phyloP scores from a whole-genome alignment of 2,329 filamentous ascomycete species.

The Pseudophaeomoniella oleicola region DNA sequence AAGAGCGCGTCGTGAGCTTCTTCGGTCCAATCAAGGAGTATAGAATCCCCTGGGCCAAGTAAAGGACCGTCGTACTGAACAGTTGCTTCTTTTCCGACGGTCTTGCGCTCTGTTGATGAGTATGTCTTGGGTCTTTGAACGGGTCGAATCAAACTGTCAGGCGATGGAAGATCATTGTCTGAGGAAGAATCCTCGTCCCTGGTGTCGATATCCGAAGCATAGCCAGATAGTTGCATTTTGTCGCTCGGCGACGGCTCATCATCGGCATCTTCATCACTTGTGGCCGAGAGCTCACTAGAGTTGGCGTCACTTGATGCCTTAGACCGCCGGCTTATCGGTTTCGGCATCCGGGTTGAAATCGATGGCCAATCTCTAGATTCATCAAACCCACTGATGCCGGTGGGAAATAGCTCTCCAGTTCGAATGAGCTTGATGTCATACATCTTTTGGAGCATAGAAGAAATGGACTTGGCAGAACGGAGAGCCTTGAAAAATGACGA shows the following conservation, averaged over 20 bases:
- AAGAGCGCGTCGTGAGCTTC: slow-evolving; percentile 61
- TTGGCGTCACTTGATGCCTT: slow-evolving; percentile 19
- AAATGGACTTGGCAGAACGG: slow-evolving; percentile 42
- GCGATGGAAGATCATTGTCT: slow-evolving; percentile 5
- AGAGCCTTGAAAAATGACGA: slow-evolving; percentile 24
- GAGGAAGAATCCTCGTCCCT: slow-evolving; percentile 5
- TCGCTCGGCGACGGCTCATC: slow-evolving; percentile 8
- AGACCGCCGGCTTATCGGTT: slow-evolving; percentile 4
- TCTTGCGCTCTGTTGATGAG: slow-evolving; percentile 21
- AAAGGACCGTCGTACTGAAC: slow-evolving; percentile 21
- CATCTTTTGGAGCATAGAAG: slow-evolving; percentile 49
- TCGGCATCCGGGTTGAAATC: slow-evolving; percentile 30
- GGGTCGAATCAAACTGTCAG: slow-evolving; percentile 1
- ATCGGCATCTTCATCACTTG: slow-evolving; percentile 18
- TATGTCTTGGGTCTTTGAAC: slow-evolving; percentile 17
- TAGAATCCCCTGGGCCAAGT: slow-evolving; percentile 66
- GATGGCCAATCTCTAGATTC: slow-evolving; percentile 44
- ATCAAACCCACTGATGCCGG: slow-evolving; percentile 52
- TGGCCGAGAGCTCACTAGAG: slow-evolving; percentile 12
- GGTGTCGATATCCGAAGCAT: slow-evolving; percentile 1
- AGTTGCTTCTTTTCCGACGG: slow-evolving; percentile 3
- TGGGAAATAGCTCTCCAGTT: slow-evolving; percentile 46
- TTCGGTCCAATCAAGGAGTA: slow-evolving; percentile 74
- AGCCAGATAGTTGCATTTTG: slow-evolving; percentile 4
- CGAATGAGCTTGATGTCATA: slow-evolving; percentile 62